Base-by-base conservation (phyloP, 2,329 filamentous ascomycete species). In the Aspergillus brasiliensis region DNA sequence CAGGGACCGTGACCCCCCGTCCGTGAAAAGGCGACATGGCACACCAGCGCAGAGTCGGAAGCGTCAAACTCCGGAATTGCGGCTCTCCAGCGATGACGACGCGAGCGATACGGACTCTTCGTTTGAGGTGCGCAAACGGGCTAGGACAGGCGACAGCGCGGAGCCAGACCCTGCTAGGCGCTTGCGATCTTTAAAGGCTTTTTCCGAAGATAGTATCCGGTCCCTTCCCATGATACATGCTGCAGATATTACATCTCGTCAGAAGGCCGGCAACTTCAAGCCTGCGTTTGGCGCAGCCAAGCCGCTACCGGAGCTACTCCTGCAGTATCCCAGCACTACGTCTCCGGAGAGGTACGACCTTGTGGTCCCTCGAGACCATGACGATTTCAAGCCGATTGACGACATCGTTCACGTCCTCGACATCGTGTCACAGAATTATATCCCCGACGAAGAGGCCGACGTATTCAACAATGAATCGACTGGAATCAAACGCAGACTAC, bases 251-350 rank as follows among this genome's bases (percentile, higher is more conserved):
- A 80, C 75, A 48, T 77, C 74, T 28, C 64, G 69, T n/a, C 73
- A 76, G 62, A 78, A 75, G 61, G 73, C 72, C 51, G 75, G 72
- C 56, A 82, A 83, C 64, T 87, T 82, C 71, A 82, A 79, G 63
- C 78, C 80, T 25, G 83, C 81, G 23, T 84, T 82, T 67, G 78
- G 78, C 11, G 78, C 75, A 44, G 74, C 73, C 48, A 73, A 75
- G 11, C 76, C 78, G 51, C 74, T 80, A 19, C 71, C 74, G 27
- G 75, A 80, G 10, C 85, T 96, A 60, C 81, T 88, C 71, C 79
- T 98, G 67, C 91, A 95, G 74, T 98, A 98, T 75, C 94, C 95
- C 8, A 93, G 91, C 74, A 81, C 83, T 62, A 84, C 86, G 58
- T 82, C 83, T 52, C 84, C 84, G 56, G 91, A 95, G 77, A 86